Base-by-base conservation (phyloP, 148 eudicot species). In the Nepenthes gracilis region DNA sequence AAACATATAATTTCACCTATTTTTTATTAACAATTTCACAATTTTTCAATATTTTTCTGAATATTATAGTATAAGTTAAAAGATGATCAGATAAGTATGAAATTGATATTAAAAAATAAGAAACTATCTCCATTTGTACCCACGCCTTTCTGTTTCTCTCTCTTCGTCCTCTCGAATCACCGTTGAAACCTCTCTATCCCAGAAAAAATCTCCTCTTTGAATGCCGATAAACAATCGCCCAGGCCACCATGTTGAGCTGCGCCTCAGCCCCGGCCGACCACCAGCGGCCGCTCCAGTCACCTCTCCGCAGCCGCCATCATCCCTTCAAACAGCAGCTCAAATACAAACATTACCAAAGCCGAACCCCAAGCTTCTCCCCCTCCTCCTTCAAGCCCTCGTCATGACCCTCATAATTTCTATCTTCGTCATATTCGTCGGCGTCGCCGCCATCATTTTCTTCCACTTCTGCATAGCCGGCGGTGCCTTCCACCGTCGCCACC, bases 391-490 rank as follows among this genome's bases (percentile, higher is more conserved):
- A 6, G 68, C 68, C 54, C 35, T 65, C 40, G 57, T 65, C 36
- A 65, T 65, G 68, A 35, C 55, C 36, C 61, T 55, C 61, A 40
- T 65, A 36, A 40, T 65, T 13, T 47, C 61, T 47, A 61, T 65
- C 61, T 65, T 65, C 61, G 40, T 65, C 54, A 61, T 65, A 38
- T 65, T 65, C 61, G 54, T 65, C 8, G 68, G 68, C 11, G 58
- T 65, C 51, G 68, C 68, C 43, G 68, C 58, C 54, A 55, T 65
- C 61, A 45, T 65, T 53, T 65, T 65, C 61, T 10, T 57, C 54
- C 68, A 65, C 61, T 53, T 65, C 61, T 65, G 68, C 55, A 35
- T 65, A 14, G 68, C 58, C 4, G 61, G 68, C 43, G 61, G 61
- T 5, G 61, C 68, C 61, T 61, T 65, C 45, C 57, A 54, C 13